These are phyloP conservation scores for Psilocybe sp. DNA, from an alignment of 768 basidiomycete species.

Conservation along the genomic window DNA sequence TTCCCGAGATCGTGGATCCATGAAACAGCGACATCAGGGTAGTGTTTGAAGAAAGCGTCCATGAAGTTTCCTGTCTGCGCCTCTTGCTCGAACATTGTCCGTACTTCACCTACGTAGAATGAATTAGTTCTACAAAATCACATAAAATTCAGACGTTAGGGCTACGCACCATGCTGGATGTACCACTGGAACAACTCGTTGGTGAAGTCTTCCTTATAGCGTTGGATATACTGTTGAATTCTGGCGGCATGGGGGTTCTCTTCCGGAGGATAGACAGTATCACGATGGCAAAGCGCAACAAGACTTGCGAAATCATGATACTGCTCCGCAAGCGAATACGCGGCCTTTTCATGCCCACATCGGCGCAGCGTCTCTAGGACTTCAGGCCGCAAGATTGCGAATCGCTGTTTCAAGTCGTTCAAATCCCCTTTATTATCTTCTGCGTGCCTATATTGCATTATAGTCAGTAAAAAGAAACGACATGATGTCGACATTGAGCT, in stretches of 20 bases:
- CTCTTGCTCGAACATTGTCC: constrained; percentile 79
- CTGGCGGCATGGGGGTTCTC: constrained; percentile 60
- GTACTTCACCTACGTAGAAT: constrained; percentile 60
- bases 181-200: constrained; percentile 92
- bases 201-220: constrained; percentile 81
- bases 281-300: constrained; percentile 78
- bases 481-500: neutral
- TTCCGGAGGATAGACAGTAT: constrained; percentile 58
- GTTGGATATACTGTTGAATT: constrained; percentile 71
- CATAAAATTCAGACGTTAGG: neutral
- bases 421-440: constrained; percentile 49
- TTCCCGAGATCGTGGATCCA: constrained; percentile 89
- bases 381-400: constrained; percentile 69
- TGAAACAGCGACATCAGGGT: constrained; percentile 59
- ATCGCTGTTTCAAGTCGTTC: constrained; percentile 61
- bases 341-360: constrained; percentile 62
- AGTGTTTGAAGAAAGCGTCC: constrained; percentile 67
- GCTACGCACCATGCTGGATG: constrained; percentile 73
- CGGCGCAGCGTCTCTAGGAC: constrained; percentile 80
- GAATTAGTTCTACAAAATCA: neutral
- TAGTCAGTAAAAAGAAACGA: neutral
- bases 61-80: constrained; percentile 59
- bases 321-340: constrained; percentile 81
- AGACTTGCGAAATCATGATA: constrained; percentile 85
- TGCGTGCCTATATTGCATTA: constrained; percentile 10